A percentile compares a stretch with the other conserved stretches of the same genome.
Conservation (phyloP, 148 eudicot species). For the Persicaria maculosa region DNA sequence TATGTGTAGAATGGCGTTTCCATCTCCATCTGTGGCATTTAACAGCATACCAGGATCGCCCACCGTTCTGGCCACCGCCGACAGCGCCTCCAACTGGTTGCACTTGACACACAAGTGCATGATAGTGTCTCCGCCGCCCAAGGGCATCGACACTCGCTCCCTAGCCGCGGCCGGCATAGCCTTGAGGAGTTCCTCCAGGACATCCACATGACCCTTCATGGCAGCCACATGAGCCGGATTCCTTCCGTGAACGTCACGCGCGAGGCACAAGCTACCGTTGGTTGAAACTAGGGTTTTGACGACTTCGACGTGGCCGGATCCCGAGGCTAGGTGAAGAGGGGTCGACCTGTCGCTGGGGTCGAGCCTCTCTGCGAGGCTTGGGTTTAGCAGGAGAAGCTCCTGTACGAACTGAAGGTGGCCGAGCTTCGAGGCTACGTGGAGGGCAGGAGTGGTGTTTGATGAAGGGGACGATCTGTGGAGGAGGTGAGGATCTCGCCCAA, state of each 20-base stretch:
- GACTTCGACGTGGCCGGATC: conserved; percentile 11
- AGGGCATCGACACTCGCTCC: background rate
- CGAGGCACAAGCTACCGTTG: conserved; percentile 10
- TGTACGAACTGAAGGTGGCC: conserved; percentile 24
- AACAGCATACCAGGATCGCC: conserved; percentile 3
- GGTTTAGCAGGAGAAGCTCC: conserved; percentile 20
- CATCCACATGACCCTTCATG: conserved; percentile 11
- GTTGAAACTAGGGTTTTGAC: background rate
- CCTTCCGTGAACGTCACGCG: conserved; percentile 13
- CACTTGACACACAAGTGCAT: conserved; percentile 22
- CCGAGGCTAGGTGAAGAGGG: conserved; percentile 37
- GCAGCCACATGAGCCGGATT: conserved; percentile 16
- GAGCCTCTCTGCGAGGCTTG: conserved; percentile 21
- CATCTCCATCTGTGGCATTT: conserved; percentile 12
- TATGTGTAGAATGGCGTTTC: conserved; percentile 19
- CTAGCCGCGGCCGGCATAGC: conserved; percentile 4
- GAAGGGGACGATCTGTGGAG: conserved; percentile 16
- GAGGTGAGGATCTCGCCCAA: conserved; percentile 20
- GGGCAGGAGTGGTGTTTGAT: conserved; percentile 21
- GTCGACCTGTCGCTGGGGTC: conserved; percentile 19
- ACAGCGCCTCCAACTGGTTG: conserved; percentile 7
- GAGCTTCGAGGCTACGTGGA: conserved; percentile 26
- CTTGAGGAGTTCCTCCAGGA: conserved; percentile 11
- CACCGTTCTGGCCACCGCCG: background rate
- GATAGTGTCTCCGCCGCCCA: background rate